Evolutionary conservation across 2,329 filamentous ascomycete species (phyloP), one percentile per base, ranked within the genome.

Genomic region (Ceratocystis lukuohia): DNA sequence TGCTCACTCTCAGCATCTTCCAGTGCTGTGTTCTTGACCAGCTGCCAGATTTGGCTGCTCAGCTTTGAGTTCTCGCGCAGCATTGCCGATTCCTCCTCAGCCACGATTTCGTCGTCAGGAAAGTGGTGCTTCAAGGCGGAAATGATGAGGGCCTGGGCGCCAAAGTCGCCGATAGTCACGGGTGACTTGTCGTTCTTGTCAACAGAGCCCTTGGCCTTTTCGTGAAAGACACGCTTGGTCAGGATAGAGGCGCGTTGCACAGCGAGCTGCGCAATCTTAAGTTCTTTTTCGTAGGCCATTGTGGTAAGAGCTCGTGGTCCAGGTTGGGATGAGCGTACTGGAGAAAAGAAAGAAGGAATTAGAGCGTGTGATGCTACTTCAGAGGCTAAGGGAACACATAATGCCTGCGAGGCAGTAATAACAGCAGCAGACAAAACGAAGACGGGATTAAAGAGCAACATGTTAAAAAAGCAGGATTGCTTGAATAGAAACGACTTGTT

Each of bases 121-220:
- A 99, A 99, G 77, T 88, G 90, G 77, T 89, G 84, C 76, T 87
- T 87, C 71, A 99, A 87, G 33, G 93, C 93, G 67, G 87, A 83
- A 73, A 97, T 96, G 77, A 99, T 96, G 70, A 99, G 84, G 41
- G 94, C 92, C 79, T 99, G 94, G 46, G 94, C 95, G 73, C 94
- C 94, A 76, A 96, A 97, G 79, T 99, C 94, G 75, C 93, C 94
- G 72, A 97, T 94, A 20, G 94, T 99, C 72, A 99, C 94, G 70
- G 94, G 94, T 8, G 92, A 96, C 74, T 90, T 91, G 81, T 99
- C 94, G 76, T 90, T 88, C 80, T 99, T 99, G 75, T 88, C 88
- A 37, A 70, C 69, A 59, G 94, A 96, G 71, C 93, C 93, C 79
- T 97, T 97, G 72, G 91, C 88, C 77, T 93, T 94, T 72, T 93